These are phyloP conservation scores for Cladosporium phlei DNA, from an alignment of 2,329 filamentous ascomycete genomes.

Conservation along the genomic window DNA sequence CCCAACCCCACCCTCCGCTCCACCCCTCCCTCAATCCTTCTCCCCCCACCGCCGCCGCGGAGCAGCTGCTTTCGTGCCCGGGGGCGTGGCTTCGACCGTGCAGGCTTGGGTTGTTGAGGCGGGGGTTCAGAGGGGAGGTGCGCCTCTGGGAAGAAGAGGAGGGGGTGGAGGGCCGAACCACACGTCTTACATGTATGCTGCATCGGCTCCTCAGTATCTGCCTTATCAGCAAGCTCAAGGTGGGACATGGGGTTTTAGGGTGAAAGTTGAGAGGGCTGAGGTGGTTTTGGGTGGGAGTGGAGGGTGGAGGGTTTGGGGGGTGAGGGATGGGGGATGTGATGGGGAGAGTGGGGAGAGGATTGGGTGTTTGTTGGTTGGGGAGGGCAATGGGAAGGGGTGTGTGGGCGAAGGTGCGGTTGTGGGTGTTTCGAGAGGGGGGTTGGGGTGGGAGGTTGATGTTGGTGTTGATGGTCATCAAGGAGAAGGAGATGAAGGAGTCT, in stretches of 20 bases:
- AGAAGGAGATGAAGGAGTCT: not conserved
- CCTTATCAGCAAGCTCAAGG: constrained; percentile 21
- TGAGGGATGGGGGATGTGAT: not conserved
- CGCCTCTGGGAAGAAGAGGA: too few species aligned
- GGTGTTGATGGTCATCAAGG: too few species aligned
- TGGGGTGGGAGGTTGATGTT: constrained; percentile 5
- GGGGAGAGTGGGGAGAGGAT: constrained; percentile 2
- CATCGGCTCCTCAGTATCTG: too few species aligned
- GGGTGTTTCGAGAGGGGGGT: not conserved
- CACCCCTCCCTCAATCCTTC: constrained; percentile 49
- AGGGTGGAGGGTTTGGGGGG: constrained; percentile 9
- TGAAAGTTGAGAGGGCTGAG: constrained; percentile 18
- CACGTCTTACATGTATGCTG: too few species aligned
- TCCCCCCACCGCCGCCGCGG: constrained; percentile 49
- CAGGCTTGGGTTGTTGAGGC: constrained; percentile 49
- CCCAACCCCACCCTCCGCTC: constrained; percentile 27
- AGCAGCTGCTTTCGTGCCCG: constrained; percentile 45
- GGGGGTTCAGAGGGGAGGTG: constrained; percentile 27
- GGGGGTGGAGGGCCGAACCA: constrained; percentile 22
- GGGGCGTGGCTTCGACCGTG: constrained; percentile 47
- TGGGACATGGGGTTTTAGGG: constrained; percentile 16
- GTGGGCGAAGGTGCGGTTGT: not conserved
- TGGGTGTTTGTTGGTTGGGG: constrained; percentile 4
- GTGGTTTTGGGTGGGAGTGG: constrained; percentile 18
- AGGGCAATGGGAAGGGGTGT: constrained; percentile 10